Base-by-base conservation (phyloP, 176 grass and related monocot species). In the Bolboschoenus planiculmis region DNA sequence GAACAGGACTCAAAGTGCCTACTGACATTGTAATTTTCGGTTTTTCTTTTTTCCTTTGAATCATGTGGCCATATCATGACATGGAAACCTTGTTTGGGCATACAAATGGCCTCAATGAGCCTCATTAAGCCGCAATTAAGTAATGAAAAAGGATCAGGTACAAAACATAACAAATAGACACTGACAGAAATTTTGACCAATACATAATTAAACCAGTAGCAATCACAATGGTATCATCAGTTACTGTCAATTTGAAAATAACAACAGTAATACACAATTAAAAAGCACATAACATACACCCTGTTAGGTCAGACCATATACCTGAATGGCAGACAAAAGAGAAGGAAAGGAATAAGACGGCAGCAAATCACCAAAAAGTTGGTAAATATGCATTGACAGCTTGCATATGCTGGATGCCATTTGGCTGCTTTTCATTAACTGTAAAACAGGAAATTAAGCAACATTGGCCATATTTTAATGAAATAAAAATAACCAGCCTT, bases 291-390 rank as follows among this genome's bases (percentile, higher is more conserved):
- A 31, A 50, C 43, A 16, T 27, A 50, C 40, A 0, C 21, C 71
- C 71, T 76, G 71, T 50, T 76, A 50, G 44, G 13, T 75, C 42
- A 50, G 43, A 27, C 20, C 5, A 75, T 60, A 10, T 89, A 89
- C 87, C 87, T 89, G 83, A 51, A 83, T 79, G 35, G 39, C 67
- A 83, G 87, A 60, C 47, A 81, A 71, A 46, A 56, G 47, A 46
- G 85, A 83, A 83, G 67, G 72, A 78, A 62, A 83, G n/a, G 84
- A 71, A 86, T 84, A 89, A 78, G 87, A 50, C 3, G 75, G 84
- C 27, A 89, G 44, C 83, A 89, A 68, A 37, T 85, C 46, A 35
- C 27, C 83, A 80, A 83, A 89, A 27, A 79, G 48, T 79, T 86
- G 57, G 27, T 79, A 89, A 54, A 83, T 85, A 27, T 18, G 46